Percentiles rank a stretch among this genome's conserved stretches.
Evolutionary conservation across 176 grass and related monocot genomes (phyloP).

Genomic region (Oryza rufipogon): DNA sequence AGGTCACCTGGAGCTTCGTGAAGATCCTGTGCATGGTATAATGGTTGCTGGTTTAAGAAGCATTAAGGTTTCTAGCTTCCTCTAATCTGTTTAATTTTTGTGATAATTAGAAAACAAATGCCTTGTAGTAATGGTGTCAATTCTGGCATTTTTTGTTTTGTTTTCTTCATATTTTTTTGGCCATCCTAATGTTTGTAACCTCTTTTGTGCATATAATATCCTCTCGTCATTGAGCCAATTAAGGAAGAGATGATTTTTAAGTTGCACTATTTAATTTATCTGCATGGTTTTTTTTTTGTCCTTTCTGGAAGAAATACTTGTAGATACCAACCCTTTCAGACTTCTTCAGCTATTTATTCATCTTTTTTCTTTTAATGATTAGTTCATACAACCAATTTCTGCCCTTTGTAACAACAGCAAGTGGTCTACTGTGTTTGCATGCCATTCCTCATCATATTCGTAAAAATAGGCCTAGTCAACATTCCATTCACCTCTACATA

Average conservation of each 20-base stretch:
- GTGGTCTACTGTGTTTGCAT: background rate
- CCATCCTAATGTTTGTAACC: background rate
- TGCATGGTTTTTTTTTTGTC: too few species aligned
- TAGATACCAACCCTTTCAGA: background rate
- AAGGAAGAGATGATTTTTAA: conserved; percentile 1
- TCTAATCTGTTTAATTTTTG: conserved; percentile 16
- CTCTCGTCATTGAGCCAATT: conserved; percentile 8
- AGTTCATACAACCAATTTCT: background rate
- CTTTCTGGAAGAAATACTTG: conserved; percentile 6
- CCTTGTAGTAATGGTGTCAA: background rate
- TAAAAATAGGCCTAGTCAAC: background rate
- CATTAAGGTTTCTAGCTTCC: conserved; percentile 79
- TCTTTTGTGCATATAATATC: background rate
- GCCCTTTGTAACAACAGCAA: background rate
- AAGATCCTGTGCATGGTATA: conserved; percentile 96
- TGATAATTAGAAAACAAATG: conserved; percentile 1
- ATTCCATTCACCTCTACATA: background rate
- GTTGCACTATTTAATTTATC: background rate
- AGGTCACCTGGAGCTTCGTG: conserved; percentile 92
- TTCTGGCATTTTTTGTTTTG: background rate
- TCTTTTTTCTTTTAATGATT: background rate
- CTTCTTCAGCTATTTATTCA: background rate
- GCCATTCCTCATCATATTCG: conserved; percentile 4
- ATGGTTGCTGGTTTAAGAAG: conserved; percentile 95
- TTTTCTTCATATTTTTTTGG: background rate